Evolutionary conservation across 495 filamentous ascomycete species (phyloP).

Genomic region (Aspergillus bertholletiae): DNA sequence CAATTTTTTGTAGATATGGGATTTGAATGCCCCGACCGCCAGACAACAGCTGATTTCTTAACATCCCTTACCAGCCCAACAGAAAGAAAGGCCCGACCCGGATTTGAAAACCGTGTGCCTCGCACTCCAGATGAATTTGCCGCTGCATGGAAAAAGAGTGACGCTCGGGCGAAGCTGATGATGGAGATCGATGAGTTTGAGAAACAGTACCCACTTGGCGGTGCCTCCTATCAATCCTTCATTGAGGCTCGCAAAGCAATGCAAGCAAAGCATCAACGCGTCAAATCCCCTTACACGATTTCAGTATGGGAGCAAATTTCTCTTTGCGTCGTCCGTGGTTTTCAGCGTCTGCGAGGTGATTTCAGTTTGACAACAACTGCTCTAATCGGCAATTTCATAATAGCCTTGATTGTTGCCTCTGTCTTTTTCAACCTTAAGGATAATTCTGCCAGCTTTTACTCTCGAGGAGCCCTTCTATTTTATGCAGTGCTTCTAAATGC

Average conservation of each 20-base stretch:
- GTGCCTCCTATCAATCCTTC: conserved; percentile 32
- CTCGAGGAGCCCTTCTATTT: conserved; percentile 73
- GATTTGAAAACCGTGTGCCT: conserved; percentile 60
- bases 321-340: conserved; percentile 46
- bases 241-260: conserved; percentile 33
- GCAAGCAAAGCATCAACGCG: conserved; percentile 34
- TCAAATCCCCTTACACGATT: conserved; percentile 41
- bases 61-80: conserved; percentile 66
- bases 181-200: conserved; percentile 52
- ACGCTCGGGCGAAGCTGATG: conserved; percentile 44
- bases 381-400: conserved; percentile 65
- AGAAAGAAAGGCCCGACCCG: conserved; percentile 56
- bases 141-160: conserved; percentile 51
- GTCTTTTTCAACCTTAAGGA: conserved; percentile 73
- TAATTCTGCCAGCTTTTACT: conserved; percentile 65
- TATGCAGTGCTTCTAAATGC: conserved; percentile 83
- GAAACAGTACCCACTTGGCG: conserved; percentile 29
- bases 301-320: conserved; percentile 40
- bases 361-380: conserved; percentile 69
- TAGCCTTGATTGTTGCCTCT: conserved; percentile 72
- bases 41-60: conserved; percentile 68
- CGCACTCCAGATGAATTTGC: conserved; percentile 69
- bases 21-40: conserved; percentile 54
- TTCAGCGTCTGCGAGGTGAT: conserved; percentile 57
- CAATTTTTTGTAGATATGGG: conserved; percentile 59